Conservation (phyloP, 129 eudicot genomes). For the Lonicera japonica region DNA sequence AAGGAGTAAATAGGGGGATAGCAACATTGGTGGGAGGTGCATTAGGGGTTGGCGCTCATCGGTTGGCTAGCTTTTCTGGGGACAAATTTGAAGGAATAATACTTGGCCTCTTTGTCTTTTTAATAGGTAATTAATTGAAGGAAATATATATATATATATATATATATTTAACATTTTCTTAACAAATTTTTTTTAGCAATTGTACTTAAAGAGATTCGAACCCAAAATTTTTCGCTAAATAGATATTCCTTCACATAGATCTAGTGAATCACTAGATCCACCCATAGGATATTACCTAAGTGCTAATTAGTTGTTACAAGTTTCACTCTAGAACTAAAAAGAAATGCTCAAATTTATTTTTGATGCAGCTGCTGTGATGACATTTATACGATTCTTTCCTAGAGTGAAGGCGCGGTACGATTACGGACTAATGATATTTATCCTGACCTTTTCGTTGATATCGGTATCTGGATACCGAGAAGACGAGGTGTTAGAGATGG, state of each 20-base stretch:
- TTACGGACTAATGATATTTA: slow-evolving; percentile 37
- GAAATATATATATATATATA: no score
- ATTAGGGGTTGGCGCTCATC: slow-evolving; percentile 33
- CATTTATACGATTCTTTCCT: slow-evolving; percentile 34
- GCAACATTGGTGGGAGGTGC: slow-evolving; percentile 38
- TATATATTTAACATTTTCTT: no score
- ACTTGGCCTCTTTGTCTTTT: slow-evolving; percentile 10
- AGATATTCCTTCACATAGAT: no score
- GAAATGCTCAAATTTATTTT: no score
- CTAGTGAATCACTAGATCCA: no score
- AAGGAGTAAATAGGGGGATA: slow-evolving; percentile 30
- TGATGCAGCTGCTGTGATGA: slow-evolving; percentile 33
- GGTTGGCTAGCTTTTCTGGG: slow-evolving; percentile 25
- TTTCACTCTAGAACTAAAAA: no score
- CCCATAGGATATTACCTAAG: no score
- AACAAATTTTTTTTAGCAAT: no score
- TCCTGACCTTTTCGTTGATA: slow-evolving; percentile 32
- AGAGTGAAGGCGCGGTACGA: slow-evolving; percentile 44
- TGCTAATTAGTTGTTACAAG: no score
- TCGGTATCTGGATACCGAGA: slow-evolving; percentile 34
- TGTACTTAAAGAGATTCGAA: no score
- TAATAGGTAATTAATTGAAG: no score
- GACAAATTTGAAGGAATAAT: slow-evolving; percentile 24
- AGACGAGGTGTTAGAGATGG: slow-evolving; percentile 29
- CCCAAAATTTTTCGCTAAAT: no score